A percentile compares a stretch with the other conserved stretches of the same genome.
These are phyloP conservation scores for Penicillium thymicola DNA, from an alignment of 2,329 filamentous ascomycete genomes.

Conservation along the genomic window DNA sequence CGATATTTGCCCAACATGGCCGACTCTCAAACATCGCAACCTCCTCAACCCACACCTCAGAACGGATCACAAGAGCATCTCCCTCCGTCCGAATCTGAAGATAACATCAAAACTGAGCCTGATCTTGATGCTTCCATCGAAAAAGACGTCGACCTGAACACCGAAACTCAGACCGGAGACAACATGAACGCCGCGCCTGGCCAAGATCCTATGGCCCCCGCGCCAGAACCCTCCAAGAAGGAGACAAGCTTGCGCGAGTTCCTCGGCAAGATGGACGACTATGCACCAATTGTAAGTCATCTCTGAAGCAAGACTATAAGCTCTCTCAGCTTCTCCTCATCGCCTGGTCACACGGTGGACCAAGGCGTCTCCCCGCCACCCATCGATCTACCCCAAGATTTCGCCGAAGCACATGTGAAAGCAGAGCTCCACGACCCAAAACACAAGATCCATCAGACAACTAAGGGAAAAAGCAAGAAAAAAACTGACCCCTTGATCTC, in stretches of 20 bases:
- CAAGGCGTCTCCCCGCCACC: background rate
- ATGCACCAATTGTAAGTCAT: constrained; percentile 81
- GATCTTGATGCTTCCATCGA: constrained; percentile 37
- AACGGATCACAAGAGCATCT: constrained; percentile 23
- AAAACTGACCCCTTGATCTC: constrained; percentile 8
- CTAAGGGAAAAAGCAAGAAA: background rate
- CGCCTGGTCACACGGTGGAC: background rate
- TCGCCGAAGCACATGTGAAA: background rate
- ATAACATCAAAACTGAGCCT: constrained; percentile 21
- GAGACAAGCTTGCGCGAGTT: constrained; percentile 92
- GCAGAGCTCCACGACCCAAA: background rate
- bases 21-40: constrained; percentile 27
- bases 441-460: background rate
- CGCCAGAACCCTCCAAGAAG: constrained; percentile 69
- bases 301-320: background rate
- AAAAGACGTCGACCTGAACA: constrained; percentile 38
- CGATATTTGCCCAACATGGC: constrained; percentile 32
- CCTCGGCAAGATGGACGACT: constrained; percentile 94
- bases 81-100: constrained; percentile 17
- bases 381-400: background rate
- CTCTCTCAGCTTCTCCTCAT: constrained; percentile 3
- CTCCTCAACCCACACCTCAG: constrained; percentile 15
- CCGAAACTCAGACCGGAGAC: constrained; percentile 13
- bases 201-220: constrained; percentile 48
- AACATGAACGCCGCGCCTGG: constrained; percentile 13